These are phyloP conservation scores for Laguncularia racemosa DNA, from an alignment of 345 rosid species.

Conservation along the genomic window DNA sequence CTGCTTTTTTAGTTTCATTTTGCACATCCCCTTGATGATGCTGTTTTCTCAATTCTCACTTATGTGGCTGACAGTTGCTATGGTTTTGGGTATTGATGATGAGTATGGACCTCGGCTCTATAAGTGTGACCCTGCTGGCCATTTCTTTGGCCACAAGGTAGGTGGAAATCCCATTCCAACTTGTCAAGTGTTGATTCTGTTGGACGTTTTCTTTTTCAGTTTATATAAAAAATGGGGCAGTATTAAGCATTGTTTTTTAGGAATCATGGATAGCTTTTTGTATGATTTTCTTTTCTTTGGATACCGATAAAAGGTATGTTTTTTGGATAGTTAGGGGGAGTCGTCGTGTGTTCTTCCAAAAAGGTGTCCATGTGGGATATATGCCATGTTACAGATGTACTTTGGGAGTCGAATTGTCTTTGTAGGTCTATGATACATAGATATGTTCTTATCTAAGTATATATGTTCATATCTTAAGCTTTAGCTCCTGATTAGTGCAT, in stretches of 20 bases:
- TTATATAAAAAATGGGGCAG: not conserved
- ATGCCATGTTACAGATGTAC: too few relatives aligned
- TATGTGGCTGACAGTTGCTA: constrained; percentile 55
- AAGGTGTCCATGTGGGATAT: too few relatives aligned
- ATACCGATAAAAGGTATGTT: too few relatives aligned
- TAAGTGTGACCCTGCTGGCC: constrained; percentile 99
- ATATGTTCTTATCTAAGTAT: too few relatives aligned
- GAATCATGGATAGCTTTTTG: not conserved
- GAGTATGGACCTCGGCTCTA: constrained; percentile 88
- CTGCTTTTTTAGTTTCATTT: not conserved
- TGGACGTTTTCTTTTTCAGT: too few relatives aligned
- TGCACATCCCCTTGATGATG: not conserved
- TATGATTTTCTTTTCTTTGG: not conserved
- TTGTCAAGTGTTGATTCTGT: not conserved
- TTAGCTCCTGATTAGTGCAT: too few relatives aligned
- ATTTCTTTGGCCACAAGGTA: constrained; percentile 98
- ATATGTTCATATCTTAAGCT: too few relatives aligned
- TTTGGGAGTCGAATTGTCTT: too few relatives aligned
- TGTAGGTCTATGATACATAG: too few relatives aligned
- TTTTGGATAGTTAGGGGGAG: too few relatives aligned
- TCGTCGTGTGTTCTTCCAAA: too few relatives aligned
- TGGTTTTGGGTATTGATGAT: constrained; percentile 95
- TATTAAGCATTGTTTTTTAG: not conserved
- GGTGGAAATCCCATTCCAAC: not conserved
- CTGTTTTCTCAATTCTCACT: constrained; percentile 1